Conservation (phyloP, 1,284 basidiomycete species). For the Apiotrichum montevideense region DNA sequence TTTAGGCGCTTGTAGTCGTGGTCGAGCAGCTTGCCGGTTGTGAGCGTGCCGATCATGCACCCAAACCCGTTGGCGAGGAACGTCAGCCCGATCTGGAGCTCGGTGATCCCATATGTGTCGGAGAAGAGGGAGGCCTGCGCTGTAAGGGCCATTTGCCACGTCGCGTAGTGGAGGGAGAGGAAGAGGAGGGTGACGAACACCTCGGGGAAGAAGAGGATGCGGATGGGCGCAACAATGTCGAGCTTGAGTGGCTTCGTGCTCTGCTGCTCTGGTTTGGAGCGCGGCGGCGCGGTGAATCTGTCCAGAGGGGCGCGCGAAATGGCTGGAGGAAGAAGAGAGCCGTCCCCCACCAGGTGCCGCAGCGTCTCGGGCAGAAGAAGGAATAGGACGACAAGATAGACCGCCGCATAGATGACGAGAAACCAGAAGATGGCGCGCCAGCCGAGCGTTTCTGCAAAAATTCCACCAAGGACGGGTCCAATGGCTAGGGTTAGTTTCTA, state of each 20-base stretch:
- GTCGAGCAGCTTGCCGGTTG: slow-evolving; percentile 27
- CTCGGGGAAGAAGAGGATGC: slow-evolving; percentile 56
- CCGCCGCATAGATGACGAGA: slow-evolving; percentile 28
- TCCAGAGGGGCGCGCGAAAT: slow-evolving; percentile 50
- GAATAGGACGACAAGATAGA: slow-evolving; percentile 26
- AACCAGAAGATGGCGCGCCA: slow-evolving; percentile 41
- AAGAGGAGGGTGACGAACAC: slow-evolving; percentile 59
- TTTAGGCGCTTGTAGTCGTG: slow-evolving; percentile 25
- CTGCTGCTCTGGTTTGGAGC: slow-evolving; percentile 1
- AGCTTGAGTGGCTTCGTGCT: slow-evolving; percentile 7
- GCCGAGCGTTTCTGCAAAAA: slow-evolving; percentile 35
- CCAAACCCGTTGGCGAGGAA: slow-evolving; percentile 59
- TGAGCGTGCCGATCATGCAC: slow-evolving; percentile 24
- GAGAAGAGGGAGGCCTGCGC: slow-evolving; percentile 61
- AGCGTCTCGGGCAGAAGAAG: slow-evolving; percentile 62
- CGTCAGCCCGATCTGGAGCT: slow-evolving; percentile 63
- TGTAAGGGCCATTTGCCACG: slow-evolving; percentile 61
- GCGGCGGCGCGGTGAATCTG: background rate
- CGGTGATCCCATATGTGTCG: slow-evolving; percentile 55
- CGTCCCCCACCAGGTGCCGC: slow-evolving; percentile 45
- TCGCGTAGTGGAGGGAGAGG: slow-evolving; percentile 56
- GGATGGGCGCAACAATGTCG: slow-evolving; percentile 56
- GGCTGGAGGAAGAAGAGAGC: slow-evolving; percentile 26
- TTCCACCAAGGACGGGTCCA: slow-evolving; percentile 25
- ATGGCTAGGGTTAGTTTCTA: slow-evolving; percentile 1